A percentile compares a stretch with the other conserved stretches of the same genome.
Conservation (phyloP, 139 green algal genomes). For the Eudorina sp. region DNA sequence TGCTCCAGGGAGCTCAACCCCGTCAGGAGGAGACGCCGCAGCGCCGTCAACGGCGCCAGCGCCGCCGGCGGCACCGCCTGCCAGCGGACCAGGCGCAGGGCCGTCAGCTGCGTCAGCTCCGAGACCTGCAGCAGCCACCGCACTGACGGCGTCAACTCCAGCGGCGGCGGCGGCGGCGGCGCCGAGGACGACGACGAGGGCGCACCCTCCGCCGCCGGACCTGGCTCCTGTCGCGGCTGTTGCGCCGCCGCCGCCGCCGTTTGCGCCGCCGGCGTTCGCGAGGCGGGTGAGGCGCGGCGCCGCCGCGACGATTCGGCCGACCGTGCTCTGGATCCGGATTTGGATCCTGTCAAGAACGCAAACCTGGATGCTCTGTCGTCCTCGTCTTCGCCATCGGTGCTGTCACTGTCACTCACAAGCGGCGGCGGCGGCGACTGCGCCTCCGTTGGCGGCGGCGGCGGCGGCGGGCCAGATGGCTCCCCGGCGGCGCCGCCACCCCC, state of each 20-base stretch:
- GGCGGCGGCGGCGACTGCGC: too few relatives aligned
- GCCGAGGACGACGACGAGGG: neutral
- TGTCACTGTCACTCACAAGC: neutral
- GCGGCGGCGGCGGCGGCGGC: neutral
- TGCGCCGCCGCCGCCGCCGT: too few relatives aligned
- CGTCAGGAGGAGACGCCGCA: conserved; percentile 8
- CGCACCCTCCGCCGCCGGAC: neutral
- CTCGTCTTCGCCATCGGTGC: too few relatives aligned
- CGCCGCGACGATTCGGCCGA: neutral
- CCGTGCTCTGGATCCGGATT: neutral
- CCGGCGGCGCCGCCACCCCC: neutral
- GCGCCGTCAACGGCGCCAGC: conserved; percentile 19
- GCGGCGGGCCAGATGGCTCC: neutral
- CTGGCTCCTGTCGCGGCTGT: neutral
- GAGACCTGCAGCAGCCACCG: conserved; percentile 18
- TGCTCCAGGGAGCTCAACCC: neutral
- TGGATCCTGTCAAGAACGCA: neutral
- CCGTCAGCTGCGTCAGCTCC: conserved; percentile 23
- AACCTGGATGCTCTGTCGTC: too few relatives aligned
- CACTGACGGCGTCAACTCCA: neutral
- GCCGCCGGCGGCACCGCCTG: neutral
- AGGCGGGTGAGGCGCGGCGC: too few relatives aligned
- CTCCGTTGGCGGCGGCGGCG: neutral
- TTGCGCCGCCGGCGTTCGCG: too few relatives aligned
- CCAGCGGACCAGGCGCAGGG: conserved; percentile 20